These are phyloP conservation scores for Trypanosoma grayi DNA, from an alignment of 208 protist species.

Conservation along the genomic window DNA sequence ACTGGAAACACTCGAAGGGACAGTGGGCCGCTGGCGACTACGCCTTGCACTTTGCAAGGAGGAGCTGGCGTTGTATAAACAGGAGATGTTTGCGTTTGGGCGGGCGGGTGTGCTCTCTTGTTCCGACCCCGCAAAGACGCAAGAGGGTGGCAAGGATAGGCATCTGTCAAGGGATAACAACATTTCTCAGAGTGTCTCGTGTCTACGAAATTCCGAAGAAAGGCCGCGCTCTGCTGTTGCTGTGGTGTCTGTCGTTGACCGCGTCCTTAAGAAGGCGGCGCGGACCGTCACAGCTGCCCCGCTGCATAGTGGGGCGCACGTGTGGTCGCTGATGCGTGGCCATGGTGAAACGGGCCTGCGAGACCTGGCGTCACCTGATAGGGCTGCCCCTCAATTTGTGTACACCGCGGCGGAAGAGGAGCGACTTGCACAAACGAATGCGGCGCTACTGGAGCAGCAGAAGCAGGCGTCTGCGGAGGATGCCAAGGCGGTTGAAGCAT, in stretches of 20 bases:
- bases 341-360: background rate
- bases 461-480: constrained; percentile 52
- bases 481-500: constrained; percentile 66
- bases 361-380: background rate
- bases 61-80: constrained; percentile 75
- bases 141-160: background rate
- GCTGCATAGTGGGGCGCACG: background rate
- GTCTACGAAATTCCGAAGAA: background rate
- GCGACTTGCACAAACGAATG: constrained; percentile 38
- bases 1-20: constrained; percentile 33
- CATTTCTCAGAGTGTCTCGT: background rate
- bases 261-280: constrained; percentile 25
- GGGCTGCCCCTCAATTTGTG: constrained; percentile 12
- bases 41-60: constrained; percentile 74
- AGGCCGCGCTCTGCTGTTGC: constrained; percentile 1
- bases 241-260: constrained; percentile 25
- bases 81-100: constrained; percentile 52
- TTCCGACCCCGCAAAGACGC: constrained; percentile 17
- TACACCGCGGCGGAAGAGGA: constrained; percentile 47
- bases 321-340: constrained; percentile 15
- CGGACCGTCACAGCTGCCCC: constrained; percentile 8
- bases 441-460: constrained; percentile 51
- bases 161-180: background rate
- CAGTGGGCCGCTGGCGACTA: constrained; percentile 38
- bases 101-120: constrained; percentile 49